Conservation (phyloP, 805 yeast genomes). For the Saturnispora sanitii region DNA sequence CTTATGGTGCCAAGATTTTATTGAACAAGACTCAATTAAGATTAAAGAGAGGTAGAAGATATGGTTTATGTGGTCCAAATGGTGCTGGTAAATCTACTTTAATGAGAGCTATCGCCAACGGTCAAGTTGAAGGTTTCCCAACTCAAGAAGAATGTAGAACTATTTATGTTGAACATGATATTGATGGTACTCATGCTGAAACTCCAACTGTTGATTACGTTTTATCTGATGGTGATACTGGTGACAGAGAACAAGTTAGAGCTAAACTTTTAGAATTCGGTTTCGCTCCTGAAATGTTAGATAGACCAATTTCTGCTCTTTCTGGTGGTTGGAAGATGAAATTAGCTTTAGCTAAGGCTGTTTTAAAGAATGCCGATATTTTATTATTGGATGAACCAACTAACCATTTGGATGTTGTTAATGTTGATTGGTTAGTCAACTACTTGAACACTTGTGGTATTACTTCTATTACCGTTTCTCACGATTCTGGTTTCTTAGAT, state of each 20-base stretch:
- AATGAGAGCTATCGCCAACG: slow-evolving; percentile 95
- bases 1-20: slow-evolving; percentile 99
- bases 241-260: slow-evolving; percentile 60
- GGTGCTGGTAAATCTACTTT: slow-evolving; percentile 99
- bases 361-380: slow-evolving; percentile 95
- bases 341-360: slow-evolving; percentile 98
- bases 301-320: slow-evolving; percentile 88
- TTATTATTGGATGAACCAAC: slow-evolving; percentile 99
- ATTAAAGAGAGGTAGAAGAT: slow-evolving; percentile 97
- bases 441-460: slow-evolving; percentile 98
- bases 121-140: slow-evolving; percentile 99
- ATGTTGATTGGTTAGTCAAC: slow-evolving; percentile 99
- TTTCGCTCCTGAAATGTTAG: slow-evolving; percentile 88
- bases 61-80: slow-evolving; percentile 98
- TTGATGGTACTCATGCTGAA: slow-evolving; percentile 96
- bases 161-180: slow-evolving; percentile 99
- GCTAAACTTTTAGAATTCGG: slow-evolving; percentile 80
- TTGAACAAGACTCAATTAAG: slow-evolving; percentile 99
- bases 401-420: slow-evolving; percentile 99
- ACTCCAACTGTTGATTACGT: slow-evolving; percentile 92
- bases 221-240: slow-evolving; percentile 45
- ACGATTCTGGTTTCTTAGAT: slow-evolving; percentile 99
- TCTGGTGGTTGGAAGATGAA: slow-evolving; percentile 99
- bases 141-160: slow-evolving; percentile 98
- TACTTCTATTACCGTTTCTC: slow-evolving; percentile 97